These are phyloP conservation scores for Globisporangium viniferum DNA, from an alignment of 352 stramenopile genomes.

Conservation along the genomic window DNA sequence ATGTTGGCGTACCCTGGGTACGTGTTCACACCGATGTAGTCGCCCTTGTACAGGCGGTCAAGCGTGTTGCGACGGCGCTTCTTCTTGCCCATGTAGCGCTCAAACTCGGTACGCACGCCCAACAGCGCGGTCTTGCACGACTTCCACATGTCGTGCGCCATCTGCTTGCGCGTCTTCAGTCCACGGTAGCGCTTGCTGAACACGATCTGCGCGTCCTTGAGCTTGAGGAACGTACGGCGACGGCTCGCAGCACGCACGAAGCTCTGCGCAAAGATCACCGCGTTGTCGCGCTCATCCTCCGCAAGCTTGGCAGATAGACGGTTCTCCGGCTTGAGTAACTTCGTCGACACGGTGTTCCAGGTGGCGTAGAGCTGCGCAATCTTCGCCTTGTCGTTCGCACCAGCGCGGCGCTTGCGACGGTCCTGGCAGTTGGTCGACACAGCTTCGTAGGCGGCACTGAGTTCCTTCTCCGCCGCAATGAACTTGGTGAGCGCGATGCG, in stretches of 20 bases:
- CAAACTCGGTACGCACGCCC: constrained; percentile 79
- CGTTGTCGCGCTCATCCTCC: constrained; percentile 61
- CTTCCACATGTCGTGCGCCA: constrained; percentile 59
- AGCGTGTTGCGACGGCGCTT: constrained; percentile 80
- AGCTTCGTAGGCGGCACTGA: constrained; percentile 45
- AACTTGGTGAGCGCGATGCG: constrained; percentile 59
- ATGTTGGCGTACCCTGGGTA: constrained; percentile 63
- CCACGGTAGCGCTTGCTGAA: constrained; percentile 79
- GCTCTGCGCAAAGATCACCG: constrained; percentile 72
- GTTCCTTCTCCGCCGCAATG: constrained; percentile 47
- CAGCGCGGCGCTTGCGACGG: constrained; percentile 56
- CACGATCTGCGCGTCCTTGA: constrained; percentile 63
- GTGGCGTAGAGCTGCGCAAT: constrained; percentile 56
- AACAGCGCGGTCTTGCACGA: constrained; percentile 73
- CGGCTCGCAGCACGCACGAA: constrained; percentile 52
- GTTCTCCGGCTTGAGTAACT: constrained; percentile 52
- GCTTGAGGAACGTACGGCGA: constrained; percentile 49
- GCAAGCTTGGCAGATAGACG: constrained; percentile 42
- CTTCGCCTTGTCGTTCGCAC: constrained; percentile 48
- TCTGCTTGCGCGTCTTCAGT: constrained; percentile 69
- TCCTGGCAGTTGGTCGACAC: constrained; percentile 68
- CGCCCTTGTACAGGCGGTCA: constrained; percentile 65
- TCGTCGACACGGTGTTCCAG: constrained; percentile 53
- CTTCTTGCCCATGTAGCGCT: constrained; percentile 83
- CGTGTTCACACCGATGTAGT: constrained; percentile 79